phyloP scores from a whole-genome alignment of 257 asterid genomes.

The Forsythia viridissima region DNA sequence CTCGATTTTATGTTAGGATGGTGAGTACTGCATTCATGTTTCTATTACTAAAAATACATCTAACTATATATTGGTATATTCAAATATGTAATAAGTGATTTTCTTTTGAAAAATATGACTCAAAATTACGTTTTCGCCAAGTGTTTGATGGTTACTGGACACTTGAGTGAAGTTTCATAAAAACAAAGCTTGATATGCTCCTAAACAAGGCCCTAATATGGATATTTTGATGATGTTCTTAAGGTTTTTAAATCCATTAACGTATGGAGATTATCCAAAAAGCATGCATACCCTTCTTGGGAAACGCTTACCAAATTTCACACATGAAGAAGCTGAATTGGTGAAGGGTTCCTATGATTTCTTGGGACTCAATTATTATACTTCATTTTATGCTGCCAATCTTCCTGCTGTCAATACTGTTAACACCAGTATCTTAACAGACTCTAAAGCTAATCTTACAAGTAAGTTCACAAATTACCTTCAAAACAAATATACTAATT shows the following conservation, averaged over 20 bases:
- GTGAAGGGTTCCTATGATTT: conserved; percentile 59
- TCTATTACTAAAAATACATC: not conserved
- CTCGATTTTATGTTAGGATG: conserved; percentile 65
- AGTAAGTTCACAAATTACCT: conserved; percentile 22
- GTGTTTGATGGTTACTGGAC: not conserved
- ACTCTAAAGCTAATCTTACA: conserved; percentile 18
- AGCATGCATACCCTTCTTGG: conserved; percentile 42
- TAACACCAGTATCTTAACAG: conserved; percentile 25
- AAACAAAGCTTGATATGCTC: too few species aligned
- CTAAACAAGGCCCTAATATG: not conserved
- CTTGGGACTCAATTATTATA: conserved; percentile 61
- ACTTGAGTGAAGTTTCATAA: not conserved
- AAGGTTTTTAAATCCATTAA: conserved; percentile 51
- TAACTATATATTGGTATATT: not conserved
- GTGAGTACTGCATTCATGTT: conserved; percentile 26
- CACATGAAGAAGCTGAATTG: conserved; percentile 19
- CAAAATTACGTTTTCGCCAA: not conserved
- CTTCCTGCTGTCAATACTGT: too few species aligned
- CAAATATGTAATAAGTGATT: too few species aligned
- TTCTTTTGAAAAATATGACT: not conserved
- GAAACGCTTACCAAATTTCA: conserved; percentile 50
- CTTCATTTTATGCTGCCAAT: conserved; percentile 39
- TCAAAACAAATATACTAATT: not conserved
- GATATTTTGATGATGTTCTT: not conserved
- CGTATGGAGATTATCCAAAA: conserved; percentile 52